Evolutionary conservation across 129 eudicot species (phyloP).

Genomic region (Mikania micrantha): DNA sequence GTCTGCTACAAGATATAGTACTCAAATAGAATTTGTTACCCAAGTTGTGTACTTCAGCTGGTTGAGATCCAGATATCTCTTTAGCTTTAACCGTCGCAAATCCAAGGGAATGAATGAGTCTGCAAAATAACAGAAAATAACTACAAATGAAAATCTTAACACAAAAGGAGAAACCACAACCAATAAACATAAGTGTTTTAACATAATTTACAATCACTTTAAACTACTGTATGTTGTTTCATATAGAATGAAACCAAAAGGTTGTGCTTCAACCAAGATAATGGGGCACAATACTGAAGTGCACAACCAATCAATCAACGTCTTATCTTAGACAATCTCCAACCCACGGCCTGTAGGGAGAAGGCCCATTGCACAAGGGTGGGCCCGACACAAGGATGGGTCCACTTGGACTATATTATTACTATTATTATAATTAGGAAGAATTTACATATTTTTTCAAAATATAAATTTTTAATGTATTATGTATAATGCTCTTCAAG

Average conservation of each 20-base stretch:
- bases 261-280: neutral
- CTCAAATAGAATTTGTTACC: conserved; percentile 38
- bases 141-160: neutral
- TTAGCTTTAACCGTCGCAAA: conserved; percentile 83
- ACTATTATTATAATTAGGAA: too few relatives aligned
- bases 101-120: conserved; percentile 56
- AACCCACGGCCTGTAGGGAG: too few relatives aligned
- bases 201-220: neutral
- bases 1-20: neutral
- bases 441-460: too few relatives aligned
- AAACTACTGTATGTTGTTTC: neutral
- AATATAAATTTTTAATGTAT: too few relatives aligned
- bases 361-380: too few relatives aligned
- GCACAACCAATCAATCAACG: conserved; percentile 14
- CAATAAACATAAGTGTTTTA: neutral
- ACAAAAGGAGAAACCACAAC: neutral
- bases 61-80: conserved; percentile 72
- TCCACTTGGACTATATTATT: too few relatives aligned
- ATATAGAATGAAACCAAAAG: neutral
- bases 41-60: conserved; percentile 87
- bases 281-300: neutral
- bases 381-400: too few relatives aligned
- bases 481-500: too few relatives aligned
- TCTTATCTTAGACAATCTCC: conserved; percentile 19
- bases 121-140: conserved; percentile 32